Conservation (phyloP, 306 rosid genomes). For the Styphnolobium japonicum region DNA sequence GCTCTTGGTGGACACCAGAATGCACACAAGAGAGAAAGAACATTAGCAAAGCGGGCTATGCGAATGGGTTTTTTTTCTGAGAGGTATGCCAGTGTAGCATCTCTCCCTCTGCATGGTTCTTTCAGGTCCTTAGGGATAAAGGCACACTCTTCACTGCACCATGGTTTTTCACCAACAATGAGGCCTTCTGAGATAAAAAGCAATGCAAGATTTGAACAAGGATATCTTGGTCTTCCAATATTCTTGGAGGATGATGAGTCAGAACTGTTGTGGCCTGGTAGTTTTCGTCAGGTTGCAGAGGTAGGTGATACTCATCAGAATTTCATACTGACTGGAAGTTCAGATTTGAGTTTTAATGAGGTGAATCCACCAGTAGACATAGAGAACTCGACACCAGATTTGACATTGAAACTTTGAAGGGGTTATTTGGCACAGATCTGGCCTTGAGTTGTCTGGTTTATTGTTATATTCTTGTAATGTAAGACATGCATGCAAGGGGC, state of each 20-base stretch:
- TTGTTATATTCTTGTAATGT: slow-evolving; percentile 51
- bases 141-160: slow-evolving; percentile 79
- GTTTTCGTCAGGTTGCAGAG: slow-evolving; percentile 59
- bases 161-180: slow-evolving; percentile 45
- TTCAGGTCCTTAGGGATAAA: slow-evolving; percentile 76
- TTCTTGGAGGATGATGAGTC: slow-evolving; percentile 71
- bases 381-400: slow-evolving; percentile 66
- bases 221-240: slow-evolving; percentile 56
- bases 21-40: slow-evolving; percentile 87
- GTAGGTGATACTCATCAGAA: slow-evolving; percentile 43
- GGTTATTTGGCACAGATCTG: slow-evolving; percentile 17
- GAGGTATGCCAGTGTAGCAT: slow-evolving; percentile 62
- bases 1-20: slow-evolving; percentile 98
- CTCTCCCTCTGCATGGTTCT: slow-evolving; percentile 78
- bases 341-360: slow-evolving; percentile 51
- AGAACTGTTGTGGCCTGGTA: slow-evolving; percentile 82
- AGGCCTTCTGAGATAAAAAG: slow-evolving; percentile 54
- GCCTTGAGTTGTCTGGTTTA: slow-evolving; percentile 31
- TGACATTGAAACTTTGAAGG: slow-evolving; percentile 76
- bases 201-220: slow-evolving; percentile 57
- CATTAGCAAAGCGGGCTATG: slow-evolving; percentile 79
- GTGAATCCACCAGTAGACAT: slow-evolving; percentile 44
- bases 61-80: slow-evolving; percentile 79
- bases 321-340: slow-evolving; percentile 47
- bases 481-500: slow-evolving; percentile 41